Conservation (phyloP, 768 basidiomycete genomes). For the Tulasnella sp. region DNA sequence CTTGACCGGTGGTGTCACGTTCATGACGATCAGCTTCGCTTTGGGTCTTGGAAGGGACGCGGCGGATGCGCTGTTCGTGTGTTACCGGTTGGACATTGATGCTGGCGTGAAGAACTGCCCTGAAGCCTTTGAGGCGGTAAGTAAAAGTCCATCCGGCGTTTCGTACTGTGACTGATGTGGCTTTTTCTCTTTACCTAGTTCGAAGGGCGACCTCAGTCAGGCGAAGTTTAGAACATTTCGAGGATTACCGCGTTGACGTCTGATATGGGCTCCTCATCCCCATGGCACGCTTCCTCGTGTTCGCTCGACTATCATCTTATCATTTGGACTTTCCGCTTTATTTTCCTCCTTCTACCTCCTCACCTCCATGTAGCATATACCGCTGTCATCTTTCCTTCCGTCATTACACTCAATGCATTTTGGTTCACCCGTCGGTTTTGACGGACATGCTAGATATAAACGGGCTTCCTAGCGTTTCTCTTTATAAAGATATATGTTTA, state of each 20-base stretch:
- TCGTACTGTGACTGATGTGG: background rate
- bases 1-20: slow-evolving; percentile 67
- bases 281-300: background rate
- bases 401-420: background rate
- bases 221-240: background rate
- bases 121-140: slow-evolving; percentile 46
- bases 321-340: background rate
- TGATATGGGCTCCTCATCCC: background rate
- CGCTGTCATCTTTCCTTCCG: background rate
- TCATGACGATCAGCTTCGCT: slow-evolving; percentile 72
- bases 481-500: too few relatives aligned
- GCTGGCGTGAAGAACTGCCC: slow-evolving; percentile 38
- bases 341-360: background rate
- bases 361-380: background rate
- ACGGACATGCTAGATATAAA: too few relatives aligned
- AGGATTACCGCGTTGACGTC: background rate
- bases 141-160: slow-evolving; percentile 18
- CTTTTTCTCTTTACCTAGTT: background rate
- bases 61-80: slow-evolving; percentile 54
- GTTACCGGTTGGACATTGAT: slow-evolving; percentile 54
- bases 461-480: too few relatives aligned
- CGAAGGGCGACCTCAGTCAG: background rate
- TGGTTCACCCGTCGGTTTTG: background rate
- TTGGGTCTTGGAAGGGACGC: slow-evolving; percentile 70
- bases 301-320: background rate